Evolutionary conservation across 148 eudicot genomes (phyloP).

Genomic region (Rhododendron ferrugineum): DNA sequence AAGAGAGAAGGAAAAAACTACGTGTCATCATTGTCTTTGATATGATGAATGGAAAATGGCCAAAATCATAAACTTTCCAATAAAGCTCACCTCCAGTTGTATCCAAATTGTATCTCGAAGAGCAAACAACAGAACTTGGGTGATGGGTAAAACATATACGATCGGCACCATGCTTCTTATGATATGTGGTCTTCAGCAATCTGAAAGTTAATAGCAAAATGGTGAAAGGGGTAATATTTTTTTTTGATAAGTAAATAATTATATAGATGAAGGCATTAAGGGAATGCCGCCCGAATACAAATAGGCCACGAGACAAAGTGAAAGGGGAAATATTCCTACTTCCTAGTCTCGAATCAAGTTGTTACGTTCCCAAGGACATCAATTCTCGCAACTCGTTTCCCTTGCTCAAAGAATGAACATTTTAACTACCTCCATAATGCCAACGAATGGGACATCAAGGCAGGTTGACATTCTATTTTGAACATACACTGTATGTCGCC

Average conservation of each 20-base stretch:
- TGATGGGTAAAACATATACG: constrained; percentile 96
- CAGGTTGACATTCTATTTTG: not conserved
- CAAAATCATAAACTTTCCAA: not conserved
- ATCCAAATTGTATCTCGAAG: constrained; percentile 73
- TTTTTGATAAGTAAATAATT: no score
- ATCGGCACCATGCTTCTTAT: constrained; percentile 94
- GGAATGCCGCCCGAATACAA: no score
- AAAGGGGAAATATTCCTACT: not conserved
- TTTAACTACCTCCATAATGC: not conserved
- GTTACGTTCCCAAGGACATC: not conserved
- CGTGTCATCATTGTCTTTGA: constrained; percentile 1
- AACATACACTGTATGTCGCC: not conserved
- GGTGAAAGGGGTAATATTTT: not conserved
- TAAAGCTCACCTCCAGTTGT: constrained; percentile 57
- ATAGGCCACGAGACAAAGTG: no score
- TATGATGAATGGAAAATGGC: not conserved
- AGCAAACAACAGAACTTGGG: constrained; percentile 78
- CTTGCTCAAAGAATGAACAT: constrained; percentile 1
- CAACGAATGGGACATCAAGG: not conserved
- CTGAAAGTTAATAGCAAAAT: constrained; percentile 33
- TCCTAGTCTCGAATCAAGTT: not conserved
- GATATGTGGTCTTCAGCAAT: constrained; percentile 90
- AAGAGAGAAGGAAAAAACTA: constrained; percentile 12
- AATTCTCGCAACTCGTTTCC: not conserved
- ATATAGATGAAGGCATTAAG: no score